Percentiles rank a stretch among this genome's conserved stretches.
phyloP scores from a whole-genome alignment of 2,329 filamentous ascomycete species.

The Sclerotinia minor region DNA sequence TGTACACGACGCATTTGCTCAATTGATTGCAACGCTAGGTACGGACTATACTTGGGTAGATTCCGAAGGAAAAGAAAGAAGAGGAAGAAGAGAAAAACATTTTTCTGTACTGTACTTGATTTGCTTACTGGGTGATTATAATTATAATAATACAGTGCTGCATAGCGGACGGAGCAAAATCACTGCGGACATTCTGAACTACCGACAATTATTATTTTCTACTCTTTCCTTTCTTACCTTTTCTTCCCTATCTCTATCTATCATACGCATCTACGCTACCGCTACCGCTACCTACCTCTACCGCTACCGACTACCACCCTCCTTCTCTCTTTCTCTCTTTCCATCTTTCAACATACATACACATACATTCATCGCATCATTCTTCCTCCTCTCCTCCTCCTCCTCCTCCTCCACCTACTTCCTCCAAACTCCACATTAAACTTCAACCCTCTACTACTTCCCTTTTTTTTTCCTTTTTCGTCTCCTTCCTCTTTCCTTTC shows the following conservation, averaged over 20 bases:
- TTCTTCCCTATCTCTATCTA: not conserved
- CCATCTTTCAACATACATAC: not conserved
- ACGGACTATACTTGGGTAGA: no score
- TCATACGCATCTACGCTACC: no score
- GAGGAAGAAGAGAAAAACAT: no score
- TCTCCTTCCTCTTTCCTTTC: not conserved
- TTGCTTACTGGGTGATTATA: no score
- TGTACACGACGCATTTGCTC: not conserved
- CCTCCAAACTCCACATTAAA: constrained; percentile 4
- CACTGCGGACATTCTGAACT: no score
- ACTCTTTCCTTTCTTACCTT: not conserved
- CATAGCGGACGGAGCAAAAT: no score
- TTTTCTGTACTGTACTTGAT: no score
- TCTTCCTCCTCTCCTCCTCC: not conserved
- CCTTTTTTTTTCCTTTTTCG: not conserved
- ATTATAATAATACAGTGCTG: no score
- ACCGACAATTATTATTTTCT: not conserved
- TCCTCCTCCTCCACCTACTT: not conserved
- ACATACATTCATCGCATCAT: not conserved
- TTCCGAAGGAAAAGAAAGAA: no score
- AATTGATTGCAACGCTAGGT: not conserved
- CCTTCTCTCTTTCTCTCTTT: not conserved
- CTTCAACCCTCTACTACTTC: constrained; percentile 1
- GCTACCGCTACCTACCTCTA: not conserved
- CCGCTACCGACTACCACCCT: not conserved